Conservation (phyloP, 2,329 filamentous ascomycete species). For the Colletotrichum sp. region DNA sequence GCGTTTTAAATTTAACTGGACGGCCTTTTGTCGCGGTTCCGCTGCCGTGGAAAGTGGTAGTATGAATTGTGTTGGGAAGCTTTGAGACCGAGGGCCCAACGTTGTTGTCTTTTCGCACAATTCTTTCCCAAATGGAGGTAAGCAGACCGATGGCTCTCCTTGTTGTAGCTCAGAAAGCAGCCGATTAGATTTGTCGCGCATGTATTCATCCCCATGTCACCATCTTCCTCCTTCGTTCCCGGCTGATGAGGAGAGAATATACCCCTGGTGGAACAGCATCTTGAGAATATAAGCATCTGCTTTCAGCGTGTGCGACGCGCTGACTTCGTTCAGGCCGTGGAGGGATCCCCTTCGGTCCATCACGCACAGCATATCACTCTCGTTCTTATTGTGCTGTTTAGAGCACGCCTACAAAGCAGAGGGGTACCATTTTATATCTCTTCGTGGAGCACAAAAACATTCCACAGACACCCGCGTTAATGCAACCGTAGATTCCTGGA, state of each 20-base stretch:
- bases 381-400: not conserved
- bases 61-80: not conserved
- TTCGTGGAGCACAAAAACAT: no score
- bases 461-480: no score
- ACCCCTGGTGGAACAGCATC: not conserved
- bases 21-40: not conserved
- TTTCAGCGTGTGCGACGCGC: not conserved
- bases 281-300: not conserved
- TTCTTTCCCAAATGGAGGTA: not conserved
- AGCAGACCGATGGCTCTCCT: not conserved
- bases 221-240: not conserved
- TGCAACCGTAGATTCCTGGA: no score
- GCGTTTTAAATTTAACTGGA: no score
- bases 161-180: not conserved
- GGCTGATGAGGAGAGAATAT: not conserved
- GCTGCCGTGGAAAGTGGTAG: not conserved
- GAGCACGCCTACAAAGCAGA: not conserved
- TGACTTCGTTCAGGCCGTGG: fast-evolving
- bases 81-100: not conserved
- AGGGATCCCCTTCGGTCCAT: not conserved
- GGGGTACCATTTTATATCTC: not conserved
- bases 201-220: fast-evolving
- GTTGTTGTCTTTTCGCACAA: not conserved
- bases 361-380: no score
- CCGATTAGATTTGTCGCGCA: not conserved